phyloP scores from a whole-genome alignment of 805 yeast genomes.

The Candida ponderosae region DNA sequence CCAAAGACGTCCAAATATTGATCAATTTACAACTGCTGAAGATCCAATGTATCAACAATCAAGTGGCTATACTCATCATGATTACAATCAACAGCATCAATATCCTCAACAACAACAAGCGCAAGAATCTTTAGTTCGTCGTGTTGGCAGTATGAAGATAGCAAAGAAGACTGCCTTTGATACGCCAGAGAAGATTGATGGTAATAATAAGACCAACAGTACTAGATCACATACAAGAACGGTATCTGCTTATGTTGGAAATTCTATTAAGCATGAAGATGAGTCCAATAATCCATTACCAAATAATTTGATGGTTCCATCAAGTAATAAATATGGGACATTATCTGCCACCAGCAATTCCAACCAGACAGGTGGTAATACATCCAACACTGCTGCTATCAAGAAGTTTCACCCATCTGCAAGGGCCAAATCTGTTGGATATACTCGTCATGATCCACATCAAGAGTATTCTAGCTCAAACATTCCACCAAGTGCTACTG shows the following conservation, averaged over 20 bases:
- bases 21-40: slow-evolving; percentile 1
- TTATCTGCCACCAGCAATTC: slow-evolving; percentile 9
- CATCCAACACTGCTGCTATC: slow-evolving; percentile 2
- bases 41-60: background rate
- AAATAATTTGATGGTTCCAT: background rate
- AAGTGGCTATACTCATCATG: background rate
- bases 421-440: slow-evolving; percentile 84
- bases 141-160: slow-evolving; percentile 18
- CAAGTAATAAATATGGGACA: slow-evolving; percentile 1
- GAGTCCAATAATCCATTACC: background rate
- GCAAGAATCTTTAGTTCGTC: slow-evolving; percentile 12
- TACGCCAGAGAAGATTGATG: background rate
- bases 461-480: slow-evolving; percentile 26
- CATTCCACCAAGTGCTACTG: slow-evolving; percentile 23
- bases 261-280: background rate
- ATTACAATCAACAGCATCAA: background rate
- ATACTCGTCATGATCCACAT: slow-evolving; percentile 49
- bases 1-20: slow-evolving; percentile 14
- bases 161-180: slow-evolving; percentile 10
- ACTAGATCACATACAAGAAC: slow-evolving; percentile 18
- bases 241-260: slow-evolving; percentile 19
- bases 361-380: background rate
- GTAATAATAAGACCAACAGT: background rate
- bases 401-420: slow-evolving; percentile 67
- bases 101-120: background rate